Evolutionary conservation across 1,284 basidiomycete species (phyloP), one percentile per base, ranked within the genome.

Genomic region (Gastroboletus turbinatus): DNA sequence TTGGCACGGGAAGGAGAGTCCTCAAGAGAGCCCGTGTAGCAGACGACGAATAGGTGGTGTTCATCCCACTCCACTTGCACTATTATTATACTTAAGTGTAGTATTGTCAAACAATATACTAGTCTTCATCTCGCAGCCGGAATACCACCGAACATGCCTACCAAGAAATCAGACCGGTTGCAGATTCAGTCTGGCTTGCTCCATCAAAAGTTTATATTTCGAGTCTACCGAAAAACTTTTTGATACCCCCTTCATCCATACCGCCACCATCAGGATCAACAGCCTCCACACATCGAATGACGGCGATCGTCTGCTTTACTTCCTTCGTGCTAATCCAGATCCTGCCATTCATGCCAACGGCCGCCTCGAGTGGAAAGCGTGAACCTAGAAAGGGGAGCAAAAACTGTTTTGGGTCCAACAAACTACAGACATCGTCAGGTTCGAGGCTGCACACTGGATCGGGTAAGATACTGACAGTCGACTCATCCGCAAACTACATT

Each of bases 301-400:
- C 76, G 4, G 83, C 82, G 50, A 94, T 87, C 11, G 82, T 83
- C 60, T 90, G 82, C 63, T 81, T 84, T 10, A 78, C 70, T 39
- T 88, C 85, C 63, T 85, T 85, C 14, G 89, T 75, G 50, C 77
- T 87, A 50, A 94, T 70, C 92, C 92, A 94, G 10, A 93, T 82
- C 39, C 88, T 81, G 4, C 92, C 92, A 66, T 94, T 94, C 71
- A 89, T 78, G 2, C 92, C 92, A 4, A 90, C 82, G 2, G 90
- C 91, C 4, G 79, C 81, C 62, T 94, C 91, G 35, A 94, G 75
- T 4, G 89, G 88, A 64, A 92, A 90, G 39, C 78, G 78, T 9
- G 83, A 77, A 16, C 91, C 91, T 33, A 93, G 79, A 2, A 87
- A 67, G 9, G 89, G 84, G 14, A 94, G 76, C 11, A 94, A 75